Percentiles rank a stretch among this genome's conserved stretches.
Conservation (phyloP, 768 basidiomycete genomes). For the Tephrocybe rancida region DNA sequence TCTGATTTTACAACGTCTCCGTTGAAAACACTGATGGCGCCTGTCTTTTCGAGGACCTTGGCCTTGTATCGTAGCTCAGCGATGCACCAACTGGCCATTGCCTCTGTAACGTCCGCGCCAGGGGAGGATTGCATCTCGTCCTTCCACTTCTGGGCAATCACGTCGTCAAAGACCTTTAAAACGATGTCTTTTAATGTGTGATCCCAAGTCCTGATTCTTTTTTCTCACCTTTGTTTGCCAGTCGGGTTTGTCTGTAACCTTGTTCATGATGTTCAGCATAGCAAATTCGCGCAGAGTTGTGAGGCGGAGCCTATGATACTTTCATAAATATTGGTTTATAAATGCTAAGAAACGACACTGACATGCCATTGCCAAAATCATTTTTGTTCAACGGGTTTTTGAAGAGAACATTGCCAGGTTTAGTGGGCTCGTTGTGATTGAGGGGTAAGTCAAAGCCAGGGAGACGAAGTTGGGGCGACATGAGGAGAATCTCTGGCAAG, state of each 20-base stretch:
- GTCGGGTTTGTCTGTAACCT: neutral
- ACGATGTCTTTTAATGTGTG: neutral
- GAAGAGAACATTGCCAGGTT: neutral
- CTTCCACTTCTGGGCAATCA: slow-evolving; percentile 14
- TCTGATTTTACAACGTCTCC: slow-evolving; percentile 28
- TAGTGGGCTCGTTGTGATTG: slow-evolving; percentile 11
- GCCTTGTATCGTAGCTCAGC: slow-evolving; percentile 19
- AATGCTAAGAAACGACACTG: neutral
- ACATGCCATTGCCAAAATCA: neutral
- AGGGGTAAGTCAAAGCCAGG: slow-evolving; percentile 31
- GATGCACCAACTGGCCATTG: slow-evolving; percentile 19
- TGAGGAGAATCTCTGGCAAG: too few relatives aligned
- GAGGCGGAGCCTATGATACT: neutral
- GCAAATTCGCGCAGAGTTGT: neutral
- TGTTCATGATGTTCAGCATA: slow-evolving; percentile 2
- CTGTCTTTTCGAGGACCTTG: slow-evolving; percentile 9
- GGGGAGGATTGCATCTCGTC: slow-evolving; percentile 8
- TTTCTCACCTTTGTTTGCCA: neutral
- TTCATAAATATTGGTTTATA: neutral
- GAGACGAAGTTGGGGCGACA: slow-evolving; percentile 4
- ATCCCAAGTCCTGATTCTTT: neutral
- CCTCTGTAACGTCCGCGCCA: slow-evolving; percentile 10
- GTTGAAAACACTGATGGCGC: slow-evolving; percentile 14
- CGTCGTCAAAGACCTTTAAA: slow-evolving; percentile 18
- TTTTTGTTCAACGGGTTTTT: neutral